Base-by-base conservation (phyloP, 2,329 filamentous ascomycete species). In the Ceratocystis huliohia region DNA sequence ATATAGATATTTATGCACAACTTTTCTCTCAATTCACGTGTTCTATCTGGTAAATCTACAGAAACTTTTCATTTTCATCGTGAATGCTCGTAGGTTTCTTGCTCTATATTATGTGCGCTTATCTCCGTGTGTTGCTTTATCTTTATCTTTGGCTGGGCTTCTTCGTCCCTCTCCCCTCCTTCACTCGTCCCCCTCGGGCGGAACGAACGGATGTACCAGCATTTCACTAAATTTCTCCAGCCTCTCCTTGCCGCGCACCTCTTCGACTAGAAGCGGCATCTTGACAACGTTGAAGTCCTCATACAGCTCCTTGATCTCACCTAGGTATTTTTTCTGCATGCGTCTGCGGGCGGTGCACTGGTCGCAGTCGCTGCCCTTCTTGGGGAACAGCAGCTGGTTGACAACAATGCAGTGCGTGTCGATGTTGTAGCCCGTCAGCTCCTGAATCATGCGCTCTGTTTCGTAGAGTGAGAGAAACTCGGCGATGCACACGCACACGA, bases 271-370 rank as follows among this genome's bases (percentile, higher is more conserved):
- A 73, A 99, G 77, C 46, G 94, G 94, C 92, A 99, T 97, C 81
- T 93, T 93, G 71, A 99, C 93, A 48, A 99, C 92, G 74, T 99
- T 96, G 80, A 99, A 99, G 68, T 78, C 76, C 76, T 99, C 94
- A 75, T 99, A 99, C 68, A 99, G 79, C 79, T 99, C 94, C 78
- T 96, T 92, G 73, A 97, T 97, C 81, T 99, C 93, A 74, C 97
- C 92, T 56, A 99, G 82, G 75, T 99, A 99, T 80, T 99, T 99
- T 81, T 91, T 94, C 81, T 99, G 94, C 94, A 99, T 99, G 81
- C 95, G 95, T 73, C 92, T 82, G 70, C 94, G 82, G 59, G 94
- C 89, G 74, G 91, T 96, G 78, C 94, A 99, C 80, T 99, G 94
- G 69, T 96, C 91, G 77, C 94, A 99, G 45, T 85, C 83, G 74